Evolutionary conservation across 2,329 filamentous ascomycete genomes (phyloP).

Genomic region (Aureobasidium sp.): DNA sequence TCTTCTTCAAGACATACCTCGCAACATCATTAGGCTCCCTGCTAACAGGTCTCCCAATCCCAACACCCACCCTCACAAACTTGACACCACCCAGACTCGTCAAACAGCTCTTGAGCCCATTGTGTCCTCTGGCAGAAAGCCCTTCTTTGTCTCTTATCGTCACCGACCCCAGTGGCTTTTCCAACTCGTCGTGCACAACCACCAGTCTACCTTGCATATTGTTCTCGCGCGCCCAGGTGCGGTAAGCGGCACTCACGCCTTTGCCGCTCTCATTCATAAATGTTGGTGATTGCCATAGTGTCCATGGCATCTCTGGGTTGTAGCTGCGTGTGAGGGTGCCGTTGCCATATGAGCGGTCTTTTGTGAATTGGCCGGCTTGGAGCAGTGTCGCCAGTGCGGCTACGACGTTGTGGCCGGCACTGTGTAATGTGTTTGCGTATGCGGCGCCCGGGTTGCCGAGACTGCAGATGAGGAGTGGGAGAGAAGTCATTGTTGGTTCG

Average conservation of each 20-base stretch:
- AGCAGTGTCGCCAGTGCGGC: constrained; percentile 49
- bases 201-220: constrained; percentile 49
- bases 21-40: constrained; percentile 61
- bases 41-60: constrained; percentile 73
- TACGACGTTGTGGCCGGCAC: constrained; percentile 74
- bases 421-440: constrained; percentile 75
- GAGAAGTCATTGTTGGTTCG: background rate
- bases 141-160: constrained; percentile 48
- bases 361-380: constrained; percentile 22
- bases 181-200: constrained; percentile 83
- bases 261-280: constrained; percentile 80
- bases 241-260: constrained; percentile 60
- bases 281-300: constrained; percentile 64
- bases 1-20: constrained; percentile 66
- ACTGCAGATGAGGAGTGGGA: constrained; percentile 66
- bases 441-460: constrained; percentile 70
- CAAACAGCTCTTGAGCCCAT: constrained; percentile 52
- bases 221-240: constrained; percentile 39
- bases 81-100: constrained; percentile 88
- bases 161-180: constrained; percentile 60
- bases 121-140: constrained; percentile 39
- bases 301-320: constrained; percentile 38
- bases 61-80: constrained; percentile 60
- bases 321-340: constrained; percentile 11
- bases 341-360: constrained; percentile 32